Evolutionary conservation across 768 basidiomycete genomes (phyloP).

Genomic region (Tylopilus subfusipes): DNA sequence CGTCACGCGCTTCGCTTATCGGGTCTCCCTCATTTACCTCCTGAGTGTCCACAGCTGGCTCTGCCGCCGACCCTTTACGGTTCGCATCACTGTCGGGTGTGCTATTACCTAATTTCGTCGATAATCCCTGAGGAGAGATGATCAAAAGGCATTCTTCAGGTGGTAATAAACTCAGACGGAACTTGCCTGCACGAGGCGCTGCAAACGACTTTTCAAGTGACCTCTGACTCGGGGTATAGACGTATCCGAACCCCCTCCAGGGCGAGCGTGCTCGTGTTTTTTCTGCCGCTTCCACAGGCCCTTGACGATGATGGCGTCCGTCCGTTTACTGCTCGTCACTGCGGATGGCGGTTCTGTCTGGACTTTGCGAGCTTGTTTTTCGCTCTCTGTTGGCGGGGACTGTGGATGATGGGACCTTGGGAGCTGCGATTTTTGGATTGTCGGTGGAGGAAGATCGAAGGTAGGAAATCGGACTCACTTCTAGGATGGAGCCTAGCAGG

Average conservation of each 20-base stretch:
- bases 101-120: neutral
- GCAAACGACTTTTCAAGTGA: slow-evolving; percentile 11
- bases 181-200: slow-evolving; percentile 18
- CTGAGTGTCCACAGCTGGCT: neutral
- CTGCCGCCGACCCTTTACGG: neutral
- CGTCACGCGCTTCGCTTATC: slow-evolving; percentile 2
- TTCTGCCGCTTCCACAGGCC: slow-evolving; percentile 12
- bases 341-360: slow-evolving; percentile 6
- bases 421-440: slow-evolving; percentile 6
- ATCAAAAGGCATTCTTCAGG: neutral
- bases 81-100: neutral
- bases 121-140: slow-evolving; percentile 5
- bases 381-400: neutral
- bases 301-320: slow-evolving; percentile 1
- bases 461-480: slow-evolving; percentile 5
- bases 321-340: neutral
- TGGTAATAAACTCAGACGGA: too few species aligned
- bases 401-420: slow-evolving; percentile 9
- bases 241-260: neutral
- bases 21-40: neutral
- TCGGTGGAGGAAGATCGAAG: neutral
- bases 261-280: neutral
- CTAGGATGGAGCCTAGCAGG: slow-evolving; percentile 15
- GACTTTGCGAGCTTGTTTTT: neutral
- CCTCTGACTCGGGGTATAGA: neutral